phyloP scores from a whole-genome alignment of 495 filamentous ascomycete genomes.

The Aspergillus panamensis region DNA sequence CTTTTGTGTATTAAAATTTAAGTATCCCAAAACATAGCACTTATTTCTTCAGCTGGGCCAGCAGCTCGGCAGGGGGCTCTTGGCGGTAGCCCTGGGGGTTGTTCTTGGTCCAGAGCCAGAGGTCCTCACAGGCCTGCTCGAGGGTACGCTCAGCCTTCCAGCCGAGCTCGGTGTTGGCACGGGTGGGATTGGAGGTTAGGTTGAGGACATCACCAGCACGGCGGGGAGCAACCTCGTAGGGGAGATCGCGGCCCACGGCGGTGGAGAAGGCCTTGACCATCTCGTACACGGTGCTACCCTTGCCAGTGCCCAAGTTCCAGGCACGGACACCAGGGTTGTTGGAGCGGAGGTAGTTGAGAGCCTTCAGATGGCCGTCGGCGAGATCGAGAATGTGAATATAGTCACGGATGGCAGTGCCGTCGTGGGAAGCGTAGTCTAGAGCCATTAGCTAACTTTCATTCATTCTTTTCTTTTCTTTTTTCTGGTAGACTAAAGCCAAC shows the following conservation, averaged over 20 bases:
- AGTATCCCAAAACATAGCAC: slow-evolving; percentile 12
- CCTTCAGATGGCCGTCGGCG: slow-evolving; percentile 82
- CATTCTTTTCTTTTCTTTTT: neutral
- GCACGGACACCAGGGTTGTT: slow-evolving; percentile 89
- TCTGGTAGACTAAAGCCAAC: neutral
- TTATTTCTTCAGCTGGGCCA: slow-evolving; percentile 67
- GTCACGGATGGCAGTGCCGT: slow-evolving; percentile 77
- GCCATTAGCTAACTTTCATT: neutral
- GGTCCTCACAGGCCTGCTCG: slow-evolving; percentile 87
- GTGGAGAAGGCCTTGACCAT: slow-evolving; percentile 93
- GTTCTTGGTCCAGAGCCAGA: slow-evolving; percentile 94
- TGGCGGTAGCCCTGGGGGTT: slow-evolving; percentile 95
- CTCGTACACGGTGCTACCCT: slow-evolving; percentile 91
- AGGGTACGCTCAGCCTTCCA: slow-evolving; percentile 92
- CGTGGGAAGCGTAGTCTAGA: slow-evolving; percentile 82
- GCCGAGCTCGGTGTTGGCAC: slow-evolving; percentile 80
- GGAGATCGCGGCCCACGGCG: slow-evolving; percentile 77
- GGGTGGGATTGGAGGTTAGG: slow-evolving; percentile 85
- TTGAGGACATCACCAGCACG: slow-evolving; percentile 89
- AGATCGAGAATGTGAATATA: slow-evolving; percentile 89
- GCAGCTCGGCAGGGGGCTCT: slow-evolving; percentile 76
- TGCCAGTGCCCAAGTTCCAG: slow-evolving; percentile 97
- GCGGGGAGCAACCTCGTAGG: slow-evolving; percentile 81
- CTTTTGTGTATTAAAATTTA: neutral
- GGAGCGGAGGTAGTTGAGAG: slow-evolving; percentile 85